Base-by-base conservation (phyloP, 768 basidiomycete genomes). In the Gloeostereum incarnatum region DNA sequence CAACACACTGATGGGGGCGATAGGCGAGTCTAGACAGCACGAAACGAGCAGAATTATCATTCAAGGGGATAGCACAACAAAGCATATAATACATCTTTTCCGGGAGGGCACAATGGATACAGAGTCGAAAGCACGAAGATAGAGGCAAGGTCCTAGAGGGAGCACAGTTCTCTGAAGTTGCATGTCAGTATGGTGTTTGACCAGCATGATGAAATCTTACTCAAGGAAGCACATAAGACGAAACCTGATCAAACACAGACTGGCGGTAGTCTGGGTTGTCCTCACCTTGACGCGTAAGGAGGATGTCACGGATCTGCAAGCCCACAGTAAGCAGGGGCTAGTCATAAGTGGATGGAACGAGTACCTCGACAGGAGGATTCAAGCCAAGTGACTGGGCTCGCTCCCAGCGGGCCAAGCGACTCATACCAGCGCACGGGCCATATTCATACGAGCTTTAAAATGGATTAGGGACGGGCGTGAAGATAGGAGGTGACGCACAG, bases 401-500 rank as follows among this genome's bases (percentile, higher is more conserved):
- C 51, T 92, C 75, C 89, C 91, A 97, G 26, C 93, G 68, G 44
- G 92, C 78, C 10, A 94, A 59, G 20, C 92, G 76, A n/a, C 78
- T 73, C 38, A 88, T 69, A 0, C 87, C 84, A 16, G 81, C 61
- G 46, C 81, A 87, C 2, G 87, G 88, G 0, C 88, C 89, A 51
- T 78, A 92, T 46, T 86, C 76, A 40, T 81, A 82, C 2, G 78
- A 73, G 53, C 84, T 87, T 34, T 6, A 18, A 10, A 23, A 17
- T 34, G 4, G 35, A 13, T 14, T 6, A 32, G 43, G 17, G 6
- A 17, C 31, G 9, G 37, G 21, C 13, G 19, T 31, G 19, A 40
- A 25, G n/a, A n/a, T 14, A 29, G 5, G 19, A 18, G 27, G 29
- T 38, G 16, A 54, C 71, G 42, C 49, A 82, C 79, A 84, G 59